phyloP scores from a whole-genome alignment of 2,329 filamentous ascomycete species.

The Xylariales sp. region DNA sequence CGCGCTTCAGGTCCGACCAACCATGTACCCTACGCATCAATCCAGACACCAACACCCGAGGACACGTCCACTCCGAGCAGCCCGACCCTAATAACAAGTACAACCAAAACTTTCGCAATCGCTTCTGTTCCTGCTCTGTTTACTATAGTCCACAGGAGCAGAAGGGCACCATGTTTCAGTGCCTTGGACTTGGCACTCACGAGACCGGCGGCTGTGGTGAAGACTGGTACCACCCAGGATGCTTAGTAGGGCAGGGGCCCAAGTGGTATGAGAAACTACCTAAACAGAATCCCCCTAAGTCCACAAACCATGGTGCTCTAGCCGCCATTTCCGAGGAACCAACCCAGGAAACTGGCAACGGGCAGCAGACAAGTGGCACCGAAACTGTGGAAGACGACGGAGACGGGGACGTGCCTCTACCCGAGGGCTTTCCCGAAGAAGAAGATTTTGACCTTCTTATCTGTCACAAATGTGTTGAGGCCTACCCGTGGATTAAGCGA shows the following conservation, averaged over 20 bases:
- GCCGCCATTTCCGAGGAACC: constrained; percentile 64
- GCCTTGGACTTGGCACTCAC: constrained; percentile 81
- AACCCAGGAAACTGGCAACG: constrained; percentile 41
- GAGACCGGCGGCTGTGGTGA: constrained; percentile 92
- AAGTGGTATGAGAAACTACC: constrained; percentile 72
- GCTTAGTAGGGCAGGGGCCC: constrained; percentile 82
- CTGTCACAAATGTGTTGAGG: constrained; percentile 92
- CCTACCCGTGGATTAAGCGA: constrained; percentile 89
- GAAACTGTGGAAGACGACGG: constrained; percentile 58
- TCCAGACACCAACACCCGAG: constrained; percentile 77
- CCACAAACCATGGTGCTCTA: constrained; percentile 49
- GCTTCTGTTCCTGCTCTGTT: constrained; percentile 89
- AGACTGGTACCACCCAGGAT: constrained; percentile 98
- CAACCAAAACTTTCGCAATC: constrained; percentile 94
- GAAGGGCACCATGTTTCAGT: constrained; percentile 98
- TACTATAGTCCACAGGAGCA: constrained; percentile 90
- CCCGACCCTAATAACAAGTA: constrained; percentile 83
- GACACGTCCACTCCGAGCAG: constrained; percentile 79
- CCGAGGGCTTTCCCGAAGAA: constrained; percentile 87
- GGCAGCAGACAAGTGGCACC: constrained; percentile 39
- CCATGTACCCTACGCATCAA: constrained; percentile 81
- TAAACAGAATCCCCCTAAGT: constrained; percentile 48
- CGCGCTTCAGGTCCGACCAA: constrained; percentile 74
- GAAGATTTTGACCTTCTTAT: constrained; percentile 91
- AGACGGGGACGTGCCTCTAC: constrained; percentile 74